A percentile compares a stretch with the other conserved stretches of the same genome.
phyloP scores from a whole-genome alignment of 768 basidiomycete species.

The Lentinula lateritia region DNA sequence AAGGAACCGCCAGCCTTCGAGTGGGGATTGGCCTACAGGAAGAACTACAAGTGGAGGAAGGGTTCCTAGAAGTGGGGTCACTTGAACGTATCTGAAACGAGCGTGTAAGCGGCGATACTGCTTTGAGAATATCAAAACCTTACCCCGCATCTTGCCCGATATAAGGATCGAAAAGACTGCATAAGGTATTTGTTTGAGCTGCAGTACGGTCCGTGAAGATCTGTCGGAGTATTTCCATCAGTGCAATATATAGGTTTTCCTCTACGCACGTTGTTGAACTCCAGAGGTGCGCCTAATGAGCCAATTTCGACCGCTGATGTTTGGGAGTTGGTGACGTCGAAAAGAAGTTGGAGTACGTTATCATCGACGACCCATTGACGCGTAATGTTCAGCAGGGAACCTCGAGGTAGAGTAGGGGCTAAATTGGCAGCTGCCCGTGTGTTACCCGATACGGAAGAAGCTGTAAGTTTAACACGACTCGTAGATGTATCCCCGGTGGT shows the following conservation, averaged over 20 bases:
- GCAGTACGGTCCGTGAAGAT: conserved; percentile 52
- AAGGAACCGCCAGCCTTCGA: conserved; percentile 57
- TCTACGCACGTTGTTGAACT: conserved; percentile 47
- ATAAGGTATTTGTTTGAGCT: conserved; percentile 43
- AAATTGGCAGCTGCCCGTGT: conserved; percentile 46
- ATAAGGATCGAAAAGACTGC: conserved; percentile 54
- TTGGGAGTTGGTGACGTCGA: conserved; percentile 46
- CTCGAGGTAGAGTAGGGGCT: conserved; percentile 39
- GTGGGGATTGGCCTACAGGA: conserved; percentile 39
- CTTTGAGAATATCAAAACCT: conserved; percentile 22
- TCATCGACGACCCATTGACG: conserved; percentile 44
- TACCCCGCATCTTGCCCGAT: conserved; percentile 54
- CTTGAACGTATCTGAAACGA: conserved; percentile 14
- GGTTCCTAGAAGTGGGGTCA: conserved; percentile 49
- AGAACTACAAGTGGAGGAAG: conserved; percentile 45
- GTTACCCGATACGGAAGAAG: conserved; percentile 33
- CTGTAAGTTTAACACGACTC: conserved; percentile 31
- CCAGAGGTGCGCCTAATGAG: conserved; percentile 44
- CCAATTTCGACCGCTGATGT: conserved; percentile 46
- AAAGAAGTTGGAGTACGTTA: conserved; percentile 37
- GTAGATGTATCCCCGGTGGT: conserved; percentile 39
- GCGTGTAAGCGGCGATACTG: not conserved
- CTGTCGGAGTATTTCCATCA: conserved; percentile 18
- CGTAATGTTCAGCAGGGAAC: conserved; percentile 41
- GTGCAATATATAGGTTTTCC: not conserved